Evolutionary conservation across 106 monocot genomes (phyloP).

Genomic region (Dendrobium catenatum): DNA sequence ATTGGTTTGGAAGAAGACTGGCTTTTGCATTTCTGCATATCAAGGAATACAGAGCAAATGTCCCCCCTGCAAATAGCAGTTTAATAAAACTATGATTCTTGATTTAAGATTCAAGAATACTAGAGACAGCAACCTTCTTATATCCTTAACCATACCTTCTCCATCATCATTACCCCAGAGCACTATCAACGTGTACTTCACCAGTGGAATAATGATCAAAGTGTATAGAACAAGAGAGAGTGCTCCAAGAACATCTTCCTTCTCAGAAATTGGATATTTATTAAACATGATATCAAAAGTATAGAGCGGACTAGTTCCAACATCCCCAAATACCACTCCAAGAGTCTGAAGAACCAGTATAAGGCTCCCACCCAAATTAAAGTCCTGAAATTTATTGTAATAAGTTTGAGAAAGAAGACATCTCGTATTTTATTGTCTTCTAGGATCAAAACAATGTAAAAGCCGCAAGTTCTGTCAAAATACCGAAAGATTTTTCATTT

Average conservation of each 20-base stretch:
- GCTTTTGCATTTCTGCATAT: slow-evolving; percentile 96
- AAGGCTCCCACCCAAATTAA: slow-evolving; percentile 49
- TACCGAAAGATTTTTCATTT: background rate
- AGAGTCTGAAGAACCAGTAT: slow-evolving; percentile 82
- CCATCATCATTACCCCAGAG: slow-evolving; percentile 94
- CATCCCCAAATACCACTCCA: slow-evolving; percentile 94
- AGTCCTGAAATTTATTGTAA: slow-evolving; percentile 50
- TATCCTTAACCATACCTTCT: slow-evolving; percentile 61
- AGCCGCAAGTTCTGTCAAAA: background rate
- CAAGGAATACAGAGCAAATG: slow-evolving; percentile 95
- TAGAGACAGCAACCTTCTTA: background rate
- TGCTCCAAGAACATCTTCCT: slow-evolving; percentile 91
- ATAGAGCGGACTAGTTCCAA: slow-evolving; percentile 88
- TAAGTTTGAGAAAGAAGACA: slow-evolving; percentile 1
- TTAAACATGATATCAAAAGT: slow-evolving; percentile 91
- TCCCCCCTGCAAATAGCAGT: slow-evolving; percentile 53
- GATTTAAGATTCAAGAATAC: background rate
- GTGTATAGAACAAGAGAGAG: slow-evolving; percentile 91
- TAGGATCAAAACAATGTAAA: background rate
- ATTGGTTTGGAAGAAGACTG: slow-evolving; percentile 86
- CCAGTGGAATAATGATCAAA: slow-evolving; percentile 82
- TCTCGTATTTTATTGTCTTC: background rate
- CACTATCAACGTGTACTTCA: slow-evolving; percentile 78
- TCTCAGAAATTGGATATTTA: slow-evolving; percentile 46
- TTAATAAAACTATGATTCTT: background rate